Conservation (phyloP, 441 rosid species). For the Erodium moschatum region DNA sequence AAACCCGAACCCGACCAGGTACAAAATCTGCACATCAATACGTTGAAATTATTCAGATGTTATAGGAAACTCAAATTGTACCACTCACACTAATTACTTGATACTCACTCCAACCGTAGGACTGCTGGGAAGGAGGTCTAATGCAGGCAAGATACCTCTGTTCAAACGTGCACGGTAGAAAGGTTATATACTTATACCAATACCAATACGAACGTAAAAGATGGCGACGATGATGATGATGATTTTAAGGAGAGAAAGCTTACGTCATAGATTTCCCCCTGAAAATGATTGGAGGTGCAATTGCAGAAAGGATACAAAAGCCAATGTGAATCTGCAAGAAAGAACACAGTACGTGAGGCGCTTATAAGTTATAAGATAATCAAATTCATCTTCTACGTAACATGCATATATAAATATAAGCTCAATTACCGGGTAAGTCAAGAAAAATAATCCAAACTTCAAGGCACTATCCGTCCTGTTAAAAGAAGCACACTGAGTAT, state of each 20-base stretch:
- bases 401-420: not conserved
- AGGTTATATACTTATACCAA: not conserved
- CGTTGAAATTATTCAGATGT: no score
- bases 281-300: slow-evolving; percentile 93
- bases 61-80: no score
- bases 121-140: slow-evolving; percentile 46
- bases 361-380: not conserved
- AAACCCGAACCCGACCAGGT: slow-evolving; percentile 73
- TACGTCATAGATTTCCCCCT: slow-evolving; percentile 96
- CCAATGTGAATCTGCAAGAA: slow-evolving; percentile 70
- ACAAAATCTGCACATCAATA: slow-evolving; percentile 48
- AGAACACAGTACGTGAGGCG: slow-evolving; percentile 17
- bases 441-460: slow-evolving; percentile 85
- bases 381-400: slow-evolving; percentile 14
- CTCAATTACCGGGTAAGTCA: slow-evolving; percentile 58
- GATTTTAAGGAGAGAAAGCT: no score
- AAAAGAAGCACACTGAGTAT: slow-evolving; percentile 11
- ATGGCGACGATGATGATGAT: no score
- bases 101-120: slow-evolving; percentile 65
- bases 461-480: slow-evolving; percentile 97
- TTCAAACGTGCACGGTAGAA: slow-evolving; percentile 25
- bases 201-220: no score
- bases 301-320: slow-evolving; percentile 72
- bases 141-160: slow-evolving; percentile 94
- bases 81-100: no score